These are phyloP conservation scores for Phyllosticta citrichinensis DNA, from an alignment of 2,329 filamentous ascomycete genomes.

Conservation along the genomic window DNA sequence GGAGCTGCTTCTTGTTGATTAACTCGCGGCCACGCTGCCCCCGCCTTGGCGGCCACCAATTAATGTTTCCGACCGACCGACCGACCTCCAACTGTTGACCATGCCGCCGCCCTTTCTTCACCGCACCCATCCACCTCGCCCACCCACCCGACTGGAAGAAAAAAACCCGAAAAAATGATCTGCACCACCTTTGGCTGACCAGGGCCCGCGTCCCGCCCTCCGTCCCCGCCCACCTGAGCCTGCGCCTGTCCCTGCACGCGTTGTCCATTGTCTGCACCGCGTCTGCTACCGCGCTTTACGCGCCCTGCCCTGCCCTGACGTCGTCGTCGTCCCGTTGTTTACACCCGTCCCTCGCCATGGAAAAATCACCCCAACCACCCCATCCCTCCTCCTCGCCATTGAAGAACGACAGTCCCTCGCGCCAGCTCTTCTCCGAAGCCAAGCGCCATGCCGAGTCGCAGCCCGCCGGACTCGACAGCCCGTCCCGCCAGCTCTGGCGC, in stretches of 20 bases:
- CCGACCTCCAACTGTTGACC: too few species aligned
- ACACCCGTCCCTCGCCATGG: not conserved
- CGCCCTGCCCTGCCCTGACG: not conserved
- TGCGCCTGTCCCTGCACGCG: not conserved
- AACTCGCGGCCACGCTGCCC: not conserved
- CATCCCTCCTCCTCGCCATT: not conserved
- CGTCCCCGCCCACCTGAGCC: not conserved
- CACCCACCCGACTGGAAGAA: too few species aligned
- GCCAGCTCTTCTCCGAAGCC: constrained; percentile 3
- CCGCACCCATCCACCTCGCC: not conserved
- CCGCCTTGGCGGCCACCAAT: not conserved
- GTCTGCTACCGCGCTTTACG: not conserved
- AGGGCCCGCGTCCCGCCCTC: not conserved
- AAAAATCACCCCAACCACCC: not conserved
- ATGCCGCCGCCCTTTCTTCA: not conserved
- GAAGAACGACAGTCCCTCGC: constrained; percentile 6
- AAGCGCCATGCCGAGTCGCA: not conserved
- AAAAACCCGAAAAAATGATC: not conserved
- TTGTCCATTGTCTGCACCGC: not conserved
- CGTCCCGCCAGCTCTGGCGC: constrained; percentile 24
- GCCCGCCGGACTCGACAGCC: constrained; percentile 18
- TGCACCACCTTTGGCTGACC: not conserved
- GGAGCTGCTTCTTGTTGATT: not conserved
- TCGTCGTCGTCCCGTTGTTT: not conserved
- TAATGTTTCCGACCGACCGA: too few species aligned